Conservation (phyloP, 2,329 filamentous ascomycete species). For the Xylariomycetidae sp. region DNA sequence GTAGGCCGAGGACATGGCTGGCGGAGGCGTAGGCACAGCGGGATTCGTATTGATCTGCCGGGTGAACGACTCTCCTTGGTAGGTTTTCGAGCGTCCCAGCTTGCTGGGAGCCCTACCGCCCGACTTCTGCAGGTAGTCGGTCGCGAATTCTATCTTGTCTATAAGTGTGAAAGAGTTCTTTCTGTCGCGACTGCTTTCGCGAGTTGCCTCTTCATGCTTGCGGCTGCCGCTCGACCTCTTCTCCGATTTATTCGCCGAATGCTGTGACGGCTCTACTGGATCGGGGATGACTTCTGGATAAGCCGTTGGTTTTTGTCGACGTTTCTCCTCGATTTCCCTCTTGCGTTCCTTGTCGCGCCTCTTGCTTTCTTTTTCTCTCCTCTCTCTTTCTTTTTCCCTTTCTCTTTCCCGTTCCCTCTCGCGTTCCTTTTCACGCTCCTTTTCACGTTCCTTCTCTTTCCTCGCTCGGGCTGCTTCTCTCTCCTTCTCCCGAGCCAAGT, state of each 20-base stretch:
- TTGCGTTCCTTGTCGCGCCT: slow-evolving; percentile 25
- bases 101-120: slow-evolving; percentile 16
- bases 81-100: slow-evolving; percentile 20
- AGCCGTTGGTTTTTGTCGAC: slow-evolving; percentile 13
- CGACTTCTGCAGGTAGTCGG: slow-evolving; percentile 23
- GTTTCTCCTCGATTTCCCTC: slow-evolving; percentile 22
- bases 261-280: slow-evolving; percentile 7
- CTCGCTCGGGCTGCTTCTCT: slow-evolving; percentile 22
- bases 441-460: slow-evolving; percentile 18
- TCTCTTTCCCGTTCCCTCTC: slow-evolving; percentile 33
- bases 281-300: slow-evolving; percentile 18
- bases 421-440: slow-evolving; percentile 14
- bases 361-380: slow-evolving; percentile 17
- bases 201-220: slow-evolving; percentile 18
- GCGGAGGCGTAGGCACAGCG: slow-evolving; percentile 28
- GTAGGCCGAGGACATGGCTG: slow-evolving; percentile 16
- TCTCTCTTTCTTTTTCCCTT: slow-evolving; percentile 26
- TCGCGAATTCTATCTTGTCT: slow-evolving; percentile 20
- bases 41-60: slow-evolving; percentile 14
- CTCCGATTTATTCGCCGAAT: slow-evolving; percentile 15
- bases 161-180: slow-evolving; percentile 18
- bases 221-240: slow-evolving; percentile 23
- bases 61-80: slow-evolving; percentile 10
- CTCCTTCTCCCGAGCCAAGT: slow-evolving; percentile 21
- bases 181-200: slow-evolving; percentile 14